A percentile compares a stretch with the other conserved stretches of the same genome.
Evolutionary conservation across 139 green algal species (phyloP).

Genomic region (Tetraselmis chui): DNA sequence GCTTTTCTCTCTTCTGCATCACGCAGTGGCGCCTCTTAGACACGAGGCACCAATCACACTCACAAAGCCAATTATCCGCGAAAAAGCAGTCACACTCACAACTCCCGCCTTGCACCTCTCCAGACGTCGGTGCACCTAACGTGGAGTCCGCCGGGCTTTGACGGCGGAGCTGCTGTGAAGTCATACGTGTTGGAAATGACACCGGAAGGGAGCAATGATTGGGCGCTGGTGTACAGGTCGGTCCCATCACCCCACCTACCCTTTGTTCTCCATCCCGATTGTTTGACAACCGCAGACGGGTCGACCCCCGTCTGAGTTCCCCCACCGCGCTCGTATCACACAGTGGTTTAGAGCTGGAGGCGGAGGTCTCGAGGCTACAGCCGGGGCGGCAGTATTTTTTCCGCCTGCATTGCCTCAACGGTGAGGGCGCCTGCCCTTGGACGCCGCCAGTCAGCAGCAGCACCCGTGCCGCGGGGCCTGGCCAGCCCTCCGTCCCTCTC

Average conservation of each 20-base stretch:
- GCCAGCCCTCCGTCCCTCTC: neutral
- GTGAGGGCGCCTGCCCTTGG: neutral
- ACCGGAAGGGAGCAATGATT: neutral
- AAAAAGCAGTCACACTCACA: no score
- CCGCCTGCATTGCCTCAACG: neutral
- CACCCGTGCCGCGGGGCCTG: neutral
- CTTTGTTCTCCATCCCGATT: no score
- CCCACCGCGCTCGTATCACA: no score
- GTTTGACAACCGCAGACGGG: no score
- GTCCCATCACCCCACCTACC: no score
- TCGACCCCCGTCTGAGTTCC: no score
- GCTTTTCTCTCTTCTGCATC: neutral
- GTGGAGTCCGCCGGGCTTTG: conserved; percentile 43
- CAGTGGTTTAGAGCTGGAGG: neutral
- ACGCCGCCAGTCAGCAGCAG: neutral
- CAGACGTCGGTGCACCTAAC: conserved; percentile 33
- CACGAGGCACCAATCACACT: no score
- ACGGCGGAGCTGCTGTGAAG: conserved; percentile 44
- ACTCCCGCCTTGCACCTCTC: no score
- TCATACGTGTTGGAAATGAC: neutral
- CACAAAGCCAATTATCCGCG: no score
- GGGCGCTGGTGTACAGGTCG: neutral
- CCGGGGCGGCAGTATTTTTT: neutral
- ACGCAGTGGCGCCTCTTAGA: no score
- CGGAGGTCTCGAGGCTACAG: neutral